A percentile compares a stretch with the other conserved stretches of the same genome.
phyloP scores from a whole-genome alignment of 257 asterid genomes.

The Solanum etuberosum region DNA sequence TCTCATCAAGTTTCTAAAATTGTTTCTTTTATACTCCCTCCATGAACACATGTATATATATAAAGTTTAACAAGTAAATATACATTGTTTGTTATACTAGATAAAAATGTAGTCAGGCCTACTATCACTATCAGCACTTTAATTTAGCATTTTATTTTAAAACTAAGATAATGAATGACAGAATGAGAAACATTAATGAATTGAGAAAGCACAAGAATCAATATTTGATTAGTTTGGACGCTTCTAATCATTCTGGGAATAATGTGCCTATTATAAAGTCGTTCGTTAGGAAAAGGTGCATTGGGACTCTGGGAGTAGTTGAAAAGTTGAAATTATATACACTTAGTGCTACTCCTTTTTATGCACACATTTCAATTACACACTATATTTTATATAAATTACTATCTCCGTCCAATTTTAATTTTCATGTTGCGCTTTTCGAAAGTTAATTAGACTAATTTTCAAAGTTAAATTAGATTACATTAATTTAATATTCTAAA shows the following conservation, averaged over 20 bases:
- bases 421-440: no score
- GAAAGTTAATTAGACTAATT: no score
- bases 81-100: background rate
- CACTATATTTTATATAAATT: background rate
- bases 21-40: background rate
- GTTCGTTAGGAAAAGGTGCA: background rate
- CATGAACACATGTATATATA: background rate
- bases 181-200: background rate
- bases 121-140: background rate
- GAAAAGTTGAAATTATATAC: background rate
- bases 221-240: background rate
- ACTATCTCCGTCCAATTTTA: no score
- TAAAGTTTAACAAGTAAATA: background rate
- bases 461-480: no score
- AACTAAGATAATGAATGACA: background rate
- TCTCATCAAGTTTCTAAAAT: background rate
- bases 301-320: background rate
- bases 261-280: background rate
- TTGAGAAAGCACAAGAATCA: background rate
- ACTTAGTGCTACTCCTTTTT: background rate
- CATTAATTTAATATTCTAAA: no score
- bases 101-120: background rate
- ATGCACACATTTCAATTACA: background rate
- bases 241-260: conserved; percentile 4
- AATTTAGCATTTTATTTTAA: background rate